These are phyloP conservation scores for Zygotorulaspora danielsina DNA, from an alignment of 805 yeast species.

Conservation along the genomic window DNA sequence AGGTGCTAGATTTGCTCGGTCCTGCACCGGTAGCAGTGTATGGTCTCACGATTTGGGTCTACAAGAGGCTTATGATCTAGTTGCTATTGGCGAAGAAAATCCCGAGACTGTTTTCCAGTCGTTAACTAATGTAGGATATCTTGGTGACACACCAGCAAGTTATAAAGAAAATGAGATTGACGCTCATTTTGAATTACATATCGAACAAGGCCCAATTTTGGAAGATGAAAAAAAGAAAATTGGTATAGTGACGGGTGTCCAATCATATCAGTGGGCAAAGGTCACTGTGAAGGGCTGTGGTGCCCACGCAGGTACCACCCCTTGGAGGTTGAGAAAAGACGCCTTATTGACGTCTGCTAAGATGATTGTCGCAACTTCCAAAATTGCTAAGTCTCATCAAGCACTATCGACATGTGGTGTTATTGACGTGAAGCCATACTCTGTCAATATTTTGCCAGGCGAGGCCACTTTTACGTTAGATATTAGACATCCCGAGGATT, in stretches of 20 bases:
- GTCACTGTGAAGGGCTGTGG: constrained; percentile 58
- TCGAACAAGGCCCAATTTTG: constrained; percentile 72
- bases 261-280: constrained; percentile 60
- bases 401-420: constrained; percentile 61
- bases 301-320: constrained; percentile 73
- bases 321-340: constrained; percentile 56
- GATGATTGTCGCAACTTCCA: constrained; percentile 53
- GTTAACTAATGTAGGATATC: constrained; percentile 57
- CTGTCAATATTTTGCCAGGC: constrained; percentile 65
- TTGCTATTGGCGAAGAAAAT: constrained; percentile 50
- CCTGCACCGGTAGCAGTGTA: constrained; percentile 62
- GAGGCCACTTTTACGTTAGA: constrained; percentile 58
- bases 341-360: constrained; percentile 55
- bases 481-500: constrained; percentile 52
- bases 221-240: constrained; percentile 52
- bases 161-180: constrained; percentile 51
- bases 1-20: constrained; percentile 72
- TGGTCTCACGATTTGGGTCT: constrained; percentile 53
- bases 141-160: constrained; percentile 48
- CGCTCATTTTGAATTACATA: constrained; percentile 71
- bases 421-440: constrained; percentile 52
- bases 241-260: constrained; percentile 65
- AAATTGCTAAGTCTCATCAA: constrained; percentile 46
- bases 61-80: constrained; percentile 47
- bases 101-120: constrained; percentile 52